phyloP scores from a whole-genome alignment of 805 yeast species.

The Yarrowia phangngaensis region DNA sequence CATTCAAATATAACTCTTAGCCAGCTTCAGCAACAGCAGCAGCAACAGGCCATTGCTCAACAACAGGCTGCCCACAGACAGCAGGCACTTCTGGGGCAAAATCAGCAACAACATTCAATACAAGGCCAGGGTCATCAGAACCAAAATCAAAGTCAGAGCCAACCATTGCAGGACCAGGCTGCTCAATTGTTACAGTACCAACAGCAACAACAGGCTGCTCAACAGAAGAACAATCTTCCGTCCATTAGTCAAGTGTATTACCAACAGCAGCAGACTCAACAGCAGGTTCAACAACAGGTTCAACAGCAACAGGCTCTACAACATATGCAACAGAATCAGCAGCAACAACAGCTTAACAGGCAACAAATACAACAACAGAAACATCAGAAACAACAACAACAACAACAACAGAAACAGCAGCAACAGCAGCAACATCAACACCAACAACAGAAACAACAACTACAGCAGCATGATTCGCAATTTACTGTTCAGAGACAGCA shows the following conservation, averaged over 20 bases:
- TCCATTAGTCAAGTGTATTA: constrained; percentile 3
- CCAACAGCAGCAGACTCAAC: constrained; percentile 18
- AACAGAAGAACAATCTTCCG: constrained; percentile 22
- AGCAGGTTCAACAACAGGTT: background rate
- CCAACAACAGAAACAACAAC: too few relatives aligned
- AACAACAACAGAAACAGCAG: background rate
- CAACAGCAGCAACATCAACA: constrained; percentile 5
- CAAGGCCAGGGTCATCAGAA: too few relatives aligned
- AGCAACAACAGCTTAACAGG: constrained; percentile 1
- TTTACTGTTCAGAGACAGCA: constrained; percentile 14
- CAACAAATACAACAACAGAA: constrained; percentile 28
- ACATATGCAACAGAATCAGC: too few relatives aligned
- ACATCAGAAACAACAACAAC: constrained; percentile 25
- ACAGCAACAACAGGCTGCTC: constrained; percentile 24
- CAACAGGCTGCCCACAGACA: constrained; percentile 25
- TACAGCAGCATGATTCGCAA: constrained; percentile 16
- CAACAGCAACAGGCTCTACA: constrained; percentile 12
- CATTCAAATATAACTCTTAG: constrained; percentile 1
- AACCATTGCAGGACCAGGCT: background rate
- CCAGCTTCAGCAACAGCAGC: constrained; percentile 27
- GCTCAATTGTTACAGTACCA: constrained; percentile 23
- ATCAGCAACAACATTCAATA: too few relatives aligned
- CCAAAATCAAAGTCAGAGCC: too few relatives aligned
- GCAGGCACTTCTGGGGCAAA: background rate
- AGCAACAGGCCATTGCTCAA: constrained; percentile 29